Base-by-base conservation (phyloP, 2,329 filamentous ascomycete species). In the Stylonectria norvegica region DNA sequence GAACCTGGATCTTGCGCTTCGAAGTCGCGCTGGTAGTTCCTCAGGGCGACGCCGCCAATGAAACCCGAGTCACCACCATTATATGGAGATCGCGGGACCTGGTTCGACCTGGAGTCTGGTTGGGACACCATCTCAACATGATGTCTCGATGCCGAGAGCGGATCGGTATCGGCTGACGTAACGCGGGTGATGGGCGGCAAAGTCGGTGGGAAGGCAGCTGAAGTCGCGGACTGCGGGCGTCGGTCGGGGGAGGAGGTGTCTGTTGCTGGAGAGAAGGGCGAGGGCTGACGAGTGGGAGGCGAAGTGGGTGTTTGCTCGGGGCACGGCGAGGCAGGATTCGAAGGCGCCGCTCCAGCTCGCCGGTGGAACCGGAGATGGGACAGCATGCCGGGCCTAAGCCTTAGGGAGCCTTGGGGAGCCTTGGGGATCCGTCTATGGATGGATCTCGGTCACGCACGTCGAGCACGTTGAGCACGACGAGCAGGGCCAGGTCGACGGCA, bases 291-390 rank as follows among this genome's bases (percentile, higher is more conserved):
- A 49, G 47, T 55, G 34, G 58, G 42, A 45, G 62, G 58, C 42
- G 62, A 70, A 52, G 48, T 64, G 50, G 69, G 71, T 27, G 66
- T 57, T 41, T 69, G 71, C 41, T 79, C 75, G 38, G 70, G 66
- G 18, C 68, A 57, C 5, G 77, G 75, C 22, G 76, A 78, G 17
- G 71, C 67, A 45, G 76, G 76, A 63, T 72, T 76, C 40, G 76
- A 79, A 50, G 70, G 69, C 34, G 68, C n/a, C n/a, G n/a, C n/a
- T n/a, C n/a, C n/a, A n/a, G n/a, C 75, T 55, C 76, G 73, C 53
- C 76, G 73, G 54, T 79, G 76, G 62, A 80, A 79, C 55, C 76
- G 75, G 34, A 79, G 67, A 61, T 75, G 70, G 49, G 72, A 75
- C 38, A 76, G 65, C 73, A 76, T 76, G 47, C 43, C 49, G 48